phyloP scores from a whole-genome alignment of 768 basidiomycete genomes.

The Xerocomus potaroensis region DNA sequence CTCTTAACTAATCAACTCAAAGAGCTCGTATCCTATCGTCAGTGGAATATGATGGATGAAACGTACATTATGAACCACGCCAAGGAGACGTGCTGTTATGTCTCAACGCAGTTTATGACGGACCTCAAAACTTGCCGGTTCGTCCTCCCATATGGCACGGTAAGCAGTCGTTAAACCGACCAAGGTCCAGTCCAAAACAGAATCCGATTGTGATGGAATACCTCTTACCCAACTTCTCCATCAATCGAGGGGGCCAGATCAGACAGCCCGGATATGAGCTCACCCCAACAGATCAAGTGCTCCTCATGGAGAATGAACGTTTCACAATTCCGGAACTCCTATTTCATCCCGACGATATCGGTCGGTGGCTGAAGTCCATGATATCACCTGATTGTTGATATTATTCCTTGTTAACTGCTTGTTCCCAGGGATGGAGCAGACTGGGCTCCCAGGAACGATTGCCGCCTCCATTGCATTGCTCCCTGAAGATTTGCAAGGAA shows the following conservation, averaged over 20 bases:
- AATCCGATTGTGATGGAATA: constrained; percentile 85
- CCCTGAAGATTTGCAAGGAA: constrained; percentile 77
- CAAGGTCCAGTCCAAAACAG: constrained; percentile 48
- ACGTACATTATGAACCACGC: constrained; percentile 91
- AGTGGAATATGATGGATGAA: constrained; percentile 99
- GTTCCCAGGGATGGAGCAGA: constrained; percentile 66
- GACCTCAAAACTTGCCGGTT: constrained; percentile 82
- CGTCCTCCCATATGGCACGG: constrained; percentile 29
- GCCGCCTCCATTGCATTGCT: constrained; percentile 71
- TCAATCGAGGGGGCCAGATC: constrained; percentile 56
- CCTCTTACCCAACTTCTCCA: constrained; percentile 82
- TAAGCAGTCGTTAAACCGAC: constrained; percentile 17
- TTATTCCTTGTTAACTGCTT: constrained; percentile 2
- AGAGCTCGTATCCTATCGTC: constrained; percentile 88
- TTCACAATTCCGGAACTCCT: constrained; percentile 91
- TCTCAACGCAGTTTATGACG: constrained; percentile 62
- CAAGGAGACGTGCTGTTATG: constrained; percentile 88
- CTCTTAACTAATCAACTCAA: constrained; percentile 94
- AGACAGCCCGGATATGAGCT: constrained; percentile 50
- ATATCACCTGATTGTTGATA: constrained; percentile 6
- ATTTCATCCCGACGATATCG: constrained; percentile 88
- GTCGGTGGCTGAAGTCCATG: constrained; percentile 39
- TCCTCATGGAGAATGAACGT: constrained; percentile 87
- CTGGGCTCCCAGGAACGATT: constrained; percentile 73
- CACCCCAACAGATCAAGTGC: constrained; percentile 58